These are phyloP conservation scores for Petrea volubilis DNA, from an alignment of 257 asterid genomes.

Conservation along the genomic window DNA sequence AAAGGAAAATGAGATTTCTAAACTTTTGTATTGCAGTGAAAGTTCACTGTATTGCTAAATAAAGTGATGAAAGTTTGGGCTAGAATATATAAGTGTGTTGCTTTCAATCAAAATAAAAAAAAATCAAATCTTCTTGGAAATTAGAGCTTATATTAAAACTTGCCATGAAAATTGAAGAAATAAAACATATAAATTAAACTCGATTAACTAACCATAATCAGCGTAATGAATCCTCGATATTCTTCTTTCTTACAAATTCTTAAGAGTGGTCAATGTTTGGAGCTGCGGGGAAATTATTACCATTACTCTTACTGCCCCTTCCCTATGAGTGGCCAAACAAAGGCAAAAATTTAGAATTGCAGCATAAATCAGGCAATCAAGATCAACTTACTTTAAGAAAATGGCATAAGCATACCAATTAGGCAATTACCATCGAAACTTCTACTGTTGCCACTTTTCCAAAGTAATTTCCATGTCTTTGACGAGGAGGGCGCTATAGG, in stretches of 20 bases:
- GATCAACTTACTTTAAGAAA: constrained; percentile 7
- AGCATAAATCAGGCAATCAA: not conserved
- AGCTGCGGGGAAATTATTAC: constrained; percentile 97
- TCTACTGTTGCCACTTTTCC: not conserved
- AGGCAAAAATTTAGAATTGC: constrained; percentile 22
- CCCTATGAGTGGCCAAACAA: constrained; percentile 59
- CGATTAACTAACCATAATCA: constrained; percentile 75
- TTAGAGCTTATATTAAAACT: constrained; percentile 9
- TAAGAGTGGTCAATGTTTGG: constrained; percentile 99
- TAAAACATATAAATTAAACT: not conserved
- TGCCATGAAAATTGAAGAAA: not conserved
- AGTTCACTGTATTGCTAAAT: constrained; percentile 4
- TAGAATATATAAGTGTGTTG: not conserved
- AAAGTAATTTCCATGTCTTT: not conserved
- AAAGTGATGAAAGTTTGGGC: not conserved
- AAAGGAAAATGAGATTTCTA: not conserved
- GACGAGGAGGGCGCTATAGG: too few species aligned
- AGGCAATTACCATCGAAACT: not conserved
- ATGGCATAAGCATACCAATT: constrained; percentile 17
- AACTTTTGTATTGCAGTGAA: not conserved
- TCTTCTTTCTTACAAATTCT: constrained; percentile 81
- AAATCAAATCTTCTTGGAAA: not conserved
- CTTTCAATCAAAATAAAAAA: not conserved
- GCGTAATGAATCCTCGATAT: constrained; percentile 86
- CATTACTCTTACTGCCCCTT: constrained; percentile 93